These are phyloP conservation scores for Xerocomellus amylosporus DNA, from an alignment of 768 basidiomycete species.

Conservation along the genomic window DNA sequence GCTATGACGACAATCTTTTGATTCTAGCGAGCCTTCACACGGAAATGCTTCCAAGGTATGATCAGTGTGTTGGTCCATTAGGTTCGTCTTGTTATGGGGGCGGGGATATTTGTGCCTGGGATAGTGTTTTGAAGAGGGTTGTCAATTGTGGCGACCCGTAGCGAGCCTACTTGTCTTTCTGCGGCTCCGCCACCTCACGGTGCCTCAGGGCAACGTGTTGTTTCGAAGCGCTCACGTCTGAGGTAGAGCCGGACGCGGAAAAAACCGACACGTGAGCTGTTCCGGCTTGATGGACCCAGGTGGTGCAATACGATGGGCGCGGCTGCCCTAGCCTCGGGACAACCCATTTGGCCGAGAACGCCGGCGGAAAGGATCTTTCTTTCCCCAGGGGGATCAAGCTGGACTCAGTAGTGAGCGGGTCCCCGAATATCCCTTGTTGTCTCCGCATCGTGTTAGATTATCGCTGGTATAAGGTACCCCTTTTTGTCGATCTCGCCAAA, in stretches of 20 bases:
- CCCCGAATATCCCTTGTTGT: background rate
- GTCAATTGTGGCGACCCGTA: background rate
- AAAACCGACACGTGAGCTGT: background rate
- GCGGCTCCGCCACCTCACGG: background rate
- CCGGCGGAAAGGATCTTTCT: background rate
- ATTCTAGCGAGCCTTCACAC: conserved; percentile 22
- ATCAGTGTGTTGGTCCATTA: background rate
- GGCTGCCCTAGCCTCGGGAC: background rate
- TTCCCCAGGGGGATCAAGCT: background rate
- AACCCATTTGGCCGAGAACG: background rate
- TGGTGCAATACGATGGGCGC: background rate
- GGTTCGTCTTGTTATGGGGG: conserved; percentile 5
- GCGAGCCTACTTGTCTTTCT: background rate
- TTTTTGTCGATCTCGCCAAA: too few relatives aligned
- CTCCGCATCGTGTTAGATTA: background rate
- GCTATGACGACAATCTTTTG: conserved; percentile 7
- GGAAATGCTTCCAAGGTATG: conserved; percentile 8
- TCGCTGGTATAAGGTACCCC: background rate
- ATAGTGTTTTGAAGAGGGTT: background rate
- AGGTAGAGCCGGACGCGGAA: background rate
- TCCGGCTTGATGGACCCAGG: background rate
- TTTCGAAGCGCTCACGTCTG: background rate
- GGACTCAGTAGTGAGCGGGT: background rate
- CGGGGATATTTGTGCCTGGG: conserved; percentile 4
- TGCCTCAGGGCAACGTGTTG: background rate